Percentiles rank a stretch among this genome's conserved stretches.
Conservation (phyloP, 169 alveolate genomes). For the Cryptosporidium andersoni region DNA sequence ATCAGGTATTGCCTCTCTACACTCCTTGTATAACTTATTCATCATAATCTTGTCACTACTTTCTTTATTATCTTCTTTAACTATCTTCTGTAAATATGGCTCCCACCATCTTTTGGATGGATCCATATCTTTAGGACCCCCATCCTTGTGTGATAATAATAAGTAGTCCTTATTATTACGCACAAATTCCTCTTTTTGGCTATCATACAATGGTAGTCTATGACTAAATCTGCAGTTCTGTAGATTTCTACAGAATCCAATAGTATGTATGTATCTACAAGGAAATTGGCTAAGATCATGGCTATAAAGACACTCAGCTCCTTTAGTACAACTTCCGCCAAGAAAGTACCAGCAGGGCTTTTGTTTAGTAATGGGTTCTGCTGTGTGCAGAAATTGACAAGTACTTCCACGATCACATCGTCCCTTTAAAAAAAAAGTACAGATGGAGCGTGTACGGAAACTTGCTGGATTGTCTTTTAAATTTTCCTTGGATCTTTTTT, state of each 20-base stretch:
- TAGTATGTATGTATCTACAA: conserved; percentile 56
- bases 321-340: conserved; percentile 57
- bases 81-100: conserved; percentile 31
- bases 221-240: conserved; percentile 63
- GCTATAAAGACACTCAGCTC: conserved; percentile 44
- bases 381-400: conserved; percentile 33
- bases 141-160: conserved; percentile 45
- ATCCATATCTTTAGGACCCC: conserved; percentile 46
- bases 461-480: too few relatives aligned
- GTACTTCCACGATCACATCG: conserved; percentile 42
- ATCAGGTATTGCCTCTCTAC: conserved; percentile 15
- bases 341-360: conserved; percentile 58
- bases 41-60: conserved; percentile 6
- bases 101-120: conserved; percentile 51
- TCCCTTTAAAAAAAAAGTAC: conserved; percentile 47
- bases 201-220: conserved; percentile 14
- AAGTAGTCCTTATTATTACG: conserved; percentile 60
- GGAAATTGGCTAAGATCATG: conserved; percentile 65
- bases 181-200: conserved; percentile 54
- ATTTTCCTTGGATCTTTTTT: too few relatives aligned
- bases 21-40: conserved; percentile 29
- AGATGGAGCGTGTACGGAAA: background rate
- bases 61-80: conserved; percentile 33
- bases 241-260: conserved; percentile 63
- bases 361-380: conserved; percentile 37